Percentiles rank a stretch among this genome's conserved stretches.
phyloP scores from a whole-genome alignment of 306 rosid species.

The Calophaca sinica region DNA sequence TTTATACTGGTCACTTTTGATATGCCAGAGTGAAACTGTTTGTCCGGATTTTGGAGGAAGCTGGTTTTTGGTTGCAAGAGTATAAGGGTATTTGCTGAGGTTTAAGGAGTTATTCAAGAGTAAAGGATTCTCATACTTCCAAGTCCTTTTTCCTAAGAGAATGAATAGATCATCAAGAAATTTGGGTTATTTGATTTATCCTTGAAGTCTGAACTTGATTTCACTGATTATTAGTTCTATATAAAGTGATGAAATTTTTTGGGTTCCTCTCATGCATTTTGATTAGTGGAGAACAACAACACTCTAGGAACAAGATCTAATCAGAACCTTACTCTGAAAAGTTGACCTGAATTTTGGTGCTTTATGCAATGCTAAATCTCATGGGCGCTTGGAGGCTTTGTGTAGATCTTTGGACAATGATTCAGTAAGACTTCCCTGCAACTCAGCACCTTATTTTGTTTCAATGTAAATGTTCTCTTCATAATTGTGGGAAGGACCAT shows the following conservation, averaged over 20 bases:
- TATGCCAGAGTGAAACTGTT: slow-evolving; percentile 19
- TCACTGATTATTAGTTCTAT: slow-evolving; percentile 6
- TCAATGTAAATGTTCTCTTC: slow-evolving; percentile 2
- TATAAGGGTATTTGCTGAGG: background rate
- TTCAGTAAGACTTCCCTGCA: slow-evolving; percentile 21
- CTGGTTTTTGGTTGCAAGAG: slow-evolving; percentile 25
- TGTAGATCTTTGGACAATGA: slow-evolving; percentile 23
- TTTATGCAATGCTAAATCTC: slow-evolving; percentile 3
- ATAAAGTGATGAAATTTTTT: background rate
- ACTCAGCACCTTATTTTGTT: slow-evolving; percentile 16
- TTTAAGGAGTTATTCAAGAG: background rate
- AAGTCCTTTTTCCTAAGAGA: slow-evolving; percentile 8
- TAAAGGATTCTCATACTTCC: slow-evolving; percentile 12
- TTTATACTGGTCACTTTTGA: slow-evolving; percentile 10
- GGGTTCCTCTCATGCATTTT: slow-evolving; percentile 13
- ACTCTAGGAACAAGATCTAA: background rate
- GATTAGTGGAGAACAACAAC: background rate
- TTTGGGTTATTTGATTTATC: slow-evolving; percentile 25
- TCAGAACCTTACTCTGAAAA: too few species aligned
- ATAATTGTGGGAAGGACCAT: background rate
- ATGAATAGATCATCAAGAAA: slow-evolving; percentile 21
- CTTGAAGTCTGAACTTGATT: background rate
- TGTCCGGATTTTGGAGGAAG: slow-evolving; percentile 25
- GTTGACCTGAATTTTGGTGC: slow-evolving; percentile 6
- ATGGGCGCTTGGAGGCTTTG: background rate